Percentiles rank a stretch among this genome's conserved stretches.
These are phyloP conservation scores for Exsudoporus frostii DNA, from an alignment of 768 basidiomycete genomes.

Conservation along the genomic window DNA sequence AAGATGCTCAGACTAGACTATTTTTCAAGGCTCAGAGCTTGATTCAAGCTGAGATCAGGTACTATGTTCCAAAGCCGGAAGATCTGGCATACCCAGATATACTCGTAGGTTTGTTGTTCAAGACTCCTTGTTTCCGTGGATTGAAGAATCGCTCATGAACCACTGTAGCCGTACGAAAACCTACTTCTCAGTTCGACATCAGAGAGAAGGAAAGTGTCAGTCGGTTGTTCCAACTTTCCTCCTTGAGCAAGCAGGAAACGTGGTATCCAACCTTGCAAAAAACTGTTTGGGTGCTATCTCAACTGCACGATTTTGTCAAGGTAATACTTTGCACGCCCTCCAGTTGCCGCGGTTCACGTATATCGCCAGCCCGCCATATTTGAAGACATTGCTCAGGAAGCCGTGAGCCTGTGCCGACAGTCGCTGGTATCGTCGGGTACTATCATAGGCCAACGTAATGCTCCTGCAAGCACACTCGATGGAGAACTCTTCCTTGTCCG, in stretches of 20 bases:
- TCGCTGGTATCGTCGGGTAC: slow-evolving; percentile 75
- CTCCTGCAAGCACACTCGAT: slow-evolving; percentile 51
- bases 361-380: slow-evolving; percentile 83
- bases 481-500: slow-evolving; percentile 85
- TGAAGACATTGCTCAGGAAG: slow-evolving; percentile 94
- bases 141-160: slow-evolving; percentile 2
- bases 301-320: slow-evolving; percentile 90
- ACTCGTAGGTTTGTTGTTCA: slow-evolving; percentile 54
- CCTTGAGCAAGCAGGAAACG: slow-evolving; percentile 70
- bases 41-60: slow-evolving; percentile 83
- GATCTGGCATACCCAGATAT: slow-evolving; percentile 88
- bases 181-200: slow-evolving; percentile 41
- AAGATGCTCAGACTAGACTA: slow-evolving; percentile 92
- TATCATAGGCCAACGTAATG: slow-evolving; percentile 51
- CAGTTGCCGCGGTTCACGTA: neutral
- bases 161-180: slow-evolving; percentile 44
- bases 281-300: slow-evolving; percentile 88
- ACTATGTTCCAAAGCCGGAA: slow-evolving; percentile 71
- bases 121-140: neutral
- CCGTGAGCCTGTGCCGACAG: slow-evolving; percentile 74
- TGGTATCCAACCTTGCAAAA: slow-evolving; percentile 92
- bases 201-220: slow-evolving; percentile 69
- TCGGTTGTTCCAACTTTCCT: slow-evolving; percentile 66
- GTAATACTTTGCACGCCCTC: slow-evolving; percentile 39
- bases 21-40: slow-evolving; percentile 96